A percentile compares a stretch with the other conserved stretches of the same genome.
Conservation (phyloP, 75 land plant species). For the Cryptomeria japonica region DNA sequence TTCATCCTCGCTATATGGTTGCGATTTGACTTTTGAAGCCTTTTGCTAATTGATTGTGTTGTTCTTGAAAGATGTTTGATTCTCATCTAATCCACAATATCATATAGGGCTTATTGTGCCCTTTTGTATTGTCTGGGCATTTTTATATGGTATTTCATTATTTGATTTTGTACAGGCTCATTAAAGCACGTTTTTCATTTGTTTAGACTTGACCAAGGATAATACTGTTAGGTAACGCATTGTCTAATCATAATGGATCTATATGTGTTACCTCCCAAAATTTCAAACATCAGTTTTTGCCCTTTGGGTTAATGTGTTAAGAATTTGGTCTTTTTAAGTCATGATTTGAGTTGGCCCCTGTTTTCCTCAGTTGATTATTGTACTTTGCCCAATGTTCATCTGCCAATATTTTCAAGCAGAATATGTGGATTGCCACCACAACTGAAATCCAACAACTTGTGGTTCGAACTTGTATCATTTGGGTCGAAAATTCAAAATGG, state of each 20-base stretch:
- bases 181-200: not conserved
- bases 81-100: not conserved
- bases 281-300: too few species aligned
- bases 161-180: not conserved
- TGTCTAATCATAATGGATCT: not conserved
- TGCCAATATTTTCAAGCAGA: too few species aligned
- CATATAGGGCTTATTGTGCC: not conserved
- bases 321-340: too few species aligned
- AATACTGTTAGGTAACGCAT: not conserved
- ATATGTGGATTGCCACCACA: too few species aligned
- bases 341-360: too few species aligned
- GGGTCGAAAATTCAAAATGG: too few species aligned
- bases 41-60: not conserved
- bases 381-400: too few species aligned
- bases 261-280: not conserved
- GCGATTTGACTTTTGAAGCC: not conserved
- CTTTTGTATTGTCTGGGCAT: not conserved
- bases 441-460: too few species aligned
- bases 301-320: too few species aligned
- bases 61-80: not conserved
- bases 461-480: too few species aligned
- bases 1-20: not conserved
- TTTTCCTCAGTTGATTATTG: too few species aligned
- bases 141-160: not conserved
- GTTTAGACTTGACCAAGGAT: not conserved